These are phyloP conservation scores for Sanguinoderma infundibulare DNA, from an alignment of 1,284 basidiomycete species.

Conservation along the genomic window DNA sequence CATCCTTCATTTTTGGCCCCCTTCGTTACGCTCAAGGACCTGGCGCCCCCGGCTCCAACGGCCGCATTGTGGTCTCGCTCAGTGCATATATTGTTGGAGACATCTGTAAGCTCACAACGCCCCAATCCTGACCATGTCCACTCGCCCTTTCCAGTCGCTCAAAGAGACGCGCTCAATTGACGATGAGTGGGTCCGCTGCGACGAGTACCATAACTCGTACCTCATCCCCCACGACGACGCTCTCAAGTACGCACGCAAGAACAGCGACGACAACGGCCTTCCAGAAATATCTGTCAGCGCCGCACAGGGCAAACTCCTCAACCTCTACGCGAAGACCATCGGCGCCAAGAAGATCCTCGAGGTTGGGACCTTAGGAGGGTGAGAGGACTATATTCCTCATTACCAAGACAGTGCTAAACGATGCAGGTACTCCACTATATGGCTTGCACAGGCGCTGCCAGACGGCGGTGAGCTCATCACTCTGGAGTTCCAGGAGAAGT, in stretches of 20 bases:
- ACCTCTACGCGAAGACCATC: constrained; percentile 52
- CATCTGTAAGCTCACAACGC: background rate
- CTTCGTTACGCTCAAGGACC: too few relatives aligned
- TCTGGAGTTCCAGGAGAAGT: constrained; percentile 51
- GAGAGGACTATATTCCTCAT: constrained; percentile 23
- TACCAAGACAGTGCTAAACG: background rate
- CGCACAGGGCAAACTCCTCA: constrained; percentile 61
- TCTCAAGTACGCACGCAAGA: constrained; percentile 47
- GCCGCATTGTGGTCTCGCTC: too few relatives aligned
- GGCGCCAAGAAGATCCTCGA: constrained; percentile 59
- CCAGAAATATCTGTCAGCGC: constrained; percentile 57
- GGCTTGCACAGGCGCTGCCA: constrained; percentile 61
- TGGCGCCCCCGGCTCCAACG: too few relatives aligned
- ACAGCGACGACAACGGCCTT: constrained; percentile 48
- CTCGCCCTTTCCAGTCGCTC: background rate
- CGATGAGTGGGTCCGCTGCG: constrained; percentile 54
- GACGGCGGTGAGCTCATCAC: constrained; percentile 55
- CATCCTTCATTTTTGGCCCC: too few relatives aligned
- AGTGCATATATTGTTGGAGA: too few relatives aligned
- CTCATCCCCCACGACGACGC: constrained; percentile 49
- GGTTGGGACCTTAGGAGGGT: constrained; percentile 68
- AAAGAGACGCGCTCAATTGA: constrained; percentile 9
- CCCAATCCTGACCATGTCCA: background rate
- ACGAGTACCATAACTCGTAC: constrained; percentile 61
- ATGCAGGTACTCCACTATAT: constrained; percentile 61